Conservation (phyloP, 1,284 basidiomycete species). For the Singerocomus rubriflavus region DNA sequence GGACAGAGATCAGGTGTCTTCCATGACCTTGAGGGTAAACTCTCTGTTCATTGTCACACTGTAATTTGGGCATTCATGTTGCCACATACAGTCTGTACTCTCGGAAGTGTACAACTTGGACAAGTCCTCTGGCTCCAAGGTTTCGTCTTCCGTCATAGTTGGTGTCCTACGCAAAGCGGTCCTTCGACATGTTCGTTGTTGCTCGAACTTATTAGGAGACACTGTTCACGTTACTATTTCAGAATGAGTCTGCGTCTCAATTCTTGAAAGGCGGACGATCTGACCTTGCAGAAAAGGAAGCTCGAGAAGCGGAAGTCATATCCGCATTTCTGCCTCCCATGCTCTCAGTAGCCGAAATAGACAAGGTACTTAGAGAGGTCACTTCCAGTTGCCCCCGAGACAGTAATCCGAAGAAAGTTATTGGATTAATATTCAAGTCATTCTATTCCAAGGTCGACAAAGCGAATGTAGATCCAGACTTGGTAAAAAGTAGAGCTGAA, state of each 20-base stretch:
- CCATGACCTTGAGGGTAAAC: constrained; percentile 60
- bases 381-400: constrained; percentile 32
- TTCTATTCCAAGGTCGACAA: constrained; percentile 64
- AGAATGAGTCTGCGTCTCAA: constrained; percentile 60
- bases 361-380: constrained; percentile 44
- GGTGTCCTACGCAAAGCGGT: constrained; percentile 58
- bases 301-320: constrained; percentile 53
- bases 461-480: constrained; percentile 50
- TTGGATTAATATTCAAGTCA: constrained; percentile 54
- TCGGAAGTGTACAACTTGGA: constrained; percentile 67
- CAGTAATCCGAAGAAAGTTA: constrained; percentile 36
- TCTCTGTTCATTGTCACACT: neutral
- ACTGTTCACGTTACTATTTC: constrained; percentile 5
- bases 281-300: constrained; percentile 66
- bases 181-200: constrained; percentile 51
- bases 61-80: neutral
- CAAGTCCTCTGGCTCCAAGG: constrained; percentile 46
- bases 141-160: constrained; percentile 44
- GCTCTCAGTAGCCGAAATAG: constrained; percentile 53
- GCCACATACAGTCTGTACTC: constrained; percentile 52
- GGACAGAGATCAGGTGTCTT: constrained; percentile 52
- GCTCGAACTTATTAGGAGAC: neutral
- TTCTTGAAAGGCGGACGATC: constrained; percentile 54
- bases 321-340: constrained; percentile 57
- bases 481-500: constrained; percentile 53